These are phyloP conservation scores for Lachancea lanzarotensis DNA, from an alignment of 805 yeast genomes.

Conservation along the genomic window DNA sequence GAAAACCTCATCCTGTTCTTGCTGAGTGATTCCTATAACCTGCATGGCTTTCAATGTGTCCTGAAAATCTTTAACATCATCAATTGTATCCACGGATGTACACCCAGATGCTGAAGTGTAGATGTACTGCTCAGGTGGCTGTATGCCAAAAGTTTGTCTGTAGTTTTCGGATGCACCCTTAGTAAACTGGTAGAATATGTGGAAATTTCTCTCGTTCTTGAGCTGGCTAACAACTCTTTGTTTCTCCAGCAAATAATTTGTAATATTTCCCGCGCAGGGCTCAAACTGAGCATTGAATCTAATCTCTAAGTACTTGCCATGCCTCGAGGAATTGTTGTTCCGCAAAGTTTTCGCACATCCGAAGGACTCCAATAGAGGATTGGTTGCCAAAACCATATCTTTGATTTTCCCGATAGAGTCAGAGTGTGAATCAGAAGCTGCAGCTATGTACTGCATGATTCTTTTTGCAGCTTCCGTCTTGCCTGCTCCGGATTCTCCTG, in stretches of 20 bases:
- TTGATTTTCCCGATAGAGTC: conserved; percentile 78
- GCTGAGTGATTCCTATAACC: conserved; percentile 72
- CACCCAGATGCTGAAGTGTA: conserved; percentile 87
- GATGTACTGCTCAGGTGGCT: conserved; percentile 85
- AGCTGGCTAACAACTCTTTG: conserved; percentile 97
- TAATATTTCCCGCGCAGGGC: conserved; percentile 93
- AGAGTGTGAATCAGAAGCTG: conserved; percentile 64
- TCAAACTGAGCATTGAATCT: conserved; percentile 74
- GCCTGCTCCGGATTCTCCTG: conserved; percentile 98
- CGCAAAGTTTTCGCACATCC: conserved; percentile 98
- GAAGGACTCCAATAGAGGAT: conserved; percentile 96
- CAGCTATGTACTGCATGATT: conserved; percentile 94
- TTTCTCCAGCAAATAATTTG: conserved; percentile 89
- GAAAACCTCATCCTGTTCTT: conserved; percentile 87
- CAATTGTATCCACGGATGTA: conserved; percentile 77
- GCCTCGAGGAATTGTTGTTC: conserved; percentile 95
- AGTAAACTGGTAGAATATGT: conserved; percentile 92
- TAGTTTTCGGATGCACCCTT: conserved; percentile 83
- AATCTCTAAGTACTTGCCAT: conserved; percentile 93
- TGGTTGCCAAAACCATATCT: conserved; percentile 97
- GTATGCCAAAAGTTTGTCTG: conserved; percentile 81
- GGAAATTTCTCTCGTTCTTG: conserved; percentile 89
- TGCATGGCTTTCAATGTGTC: conserved; percentile 85
- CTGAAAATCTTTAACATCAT: conserved; percentile 70
- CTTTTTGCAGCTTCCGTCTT: conserved; percentile 97